Base-by-base conservation (phyloP, 805 yeast genomes). In the Hermanozyma aechmeae region DNA sequence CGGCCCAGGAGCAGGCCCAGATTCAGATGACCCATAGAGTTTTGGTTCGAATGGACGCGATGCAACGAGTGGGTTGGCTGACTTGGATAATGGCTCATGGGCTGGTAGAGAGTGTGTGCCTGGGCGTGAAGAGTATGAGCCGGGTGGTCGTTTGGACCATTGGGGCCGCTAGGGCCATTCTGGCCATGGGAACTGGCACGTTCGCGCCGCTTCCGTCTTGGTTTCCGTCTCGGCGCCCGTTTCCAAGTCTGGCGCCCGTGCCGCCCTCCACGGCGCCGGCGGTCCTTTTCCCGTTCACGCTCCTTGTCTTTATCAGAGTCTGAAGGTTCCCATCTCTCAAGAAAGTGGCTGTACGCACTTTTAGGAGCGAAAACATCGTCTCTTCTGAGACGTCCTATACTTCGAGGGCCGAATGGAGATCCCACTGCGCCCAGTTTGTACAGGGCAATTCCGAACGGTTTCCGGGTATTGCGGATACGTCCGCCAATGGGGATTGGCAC, bases 331-430 rank as follows among this genome's bases (percentile, higher is more conserved):
- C 10, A 62, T 38, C 76, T 75, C 38, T 74, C 84, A 79, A 79
- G 71, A 48, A 76, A 79, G 39, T 76, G 79, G 33, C 71, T 73
- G 43, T 75, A 71, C 5, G 76, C 79, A 15, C 86, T 73, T 31
- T 79, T 80, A 3, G 92, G 92, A 3, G 92, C 81, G 48, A 79
- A 81, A 41, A 68, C 77, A 46, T 81, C 89, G 42, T 76, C 79
- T 29, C 89, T 65, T 40, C 73, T 73, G 43, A 70, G 77, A 28
- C 50, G 55, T 23, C 10, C 25, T n/a, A 23, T 9, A 23, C 11
- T n/a, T n/a, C n/a, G n/a, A n/a, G n/a, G n/a, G n/a, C n/a, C n/a
- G n/a, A n/a, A n/a, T n/a, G n/a, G n/a, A n/a, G 16, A 18, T 12
- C 4, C 22, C 28, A 22, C 17, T 16, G 13, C 30, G 30, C 9